Base-by-base conservation (phyloP, 1,139 yeast genomes). In the Zygosaccharomyces pseudobailii region DNA sequence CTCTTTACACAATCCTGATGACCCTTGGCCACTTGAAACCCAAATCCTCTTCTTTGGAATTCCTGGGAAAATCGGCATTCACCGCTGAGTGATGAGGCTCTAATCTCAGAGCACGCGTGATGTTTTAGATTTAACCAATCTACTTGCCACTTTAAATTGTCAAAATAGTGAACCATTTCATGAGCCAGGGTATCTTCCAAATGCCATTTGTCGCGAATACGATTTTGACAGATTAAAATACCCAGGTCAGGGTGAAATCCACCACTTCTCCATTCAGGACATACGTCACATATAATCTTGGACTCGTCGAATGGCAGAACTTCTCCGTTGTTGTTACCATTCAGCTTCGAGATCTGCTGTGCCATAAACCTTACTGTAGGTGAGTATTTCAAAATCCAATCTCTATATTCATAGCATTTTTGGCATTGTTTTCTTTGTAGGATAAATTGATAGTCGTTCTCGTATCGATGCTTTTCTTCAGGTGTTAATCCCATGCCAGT, bases 81-180 rank as follows among this genome's bases (percentile, higher is more conserved):
- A 6, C 99, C 99, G 60, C 96, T 86, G 33, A 92, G 73, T 62
- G 87, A 84, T 10, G 95, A 84, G 0, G 98, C 98, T 51, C 99
- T 74, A 45, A 92, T 88, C 68, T 92, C 98, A 0, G 97, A 84
- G 67, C 98, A 94, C 0, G 98, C 98, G 65, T 92, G 98, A 62
- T 92, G 98, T 60, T 80, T 80, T 62, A 94, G 72, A 66, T 92
- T 80, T 48, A 75, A 65, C 82, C 95, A 84, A 65, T 92, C 86
- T 7, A 92, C 88, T 46, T 87, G 74, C 71, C 94, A 92, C 65
- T 88, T 84, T 56, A 88, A 73, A 62, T 89, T 84, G 67, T 92
- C 99, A 67, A 88, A 92, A 46, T 90, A 94, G 67, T 92, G 99
- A 21, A 94, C 83, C 65, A 92, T 74, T 63, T 92, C 99, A 65